Conservation (phyloP, 2,329 filamentous ascomycete genomes). For the Apiospora sp. region DNA sequence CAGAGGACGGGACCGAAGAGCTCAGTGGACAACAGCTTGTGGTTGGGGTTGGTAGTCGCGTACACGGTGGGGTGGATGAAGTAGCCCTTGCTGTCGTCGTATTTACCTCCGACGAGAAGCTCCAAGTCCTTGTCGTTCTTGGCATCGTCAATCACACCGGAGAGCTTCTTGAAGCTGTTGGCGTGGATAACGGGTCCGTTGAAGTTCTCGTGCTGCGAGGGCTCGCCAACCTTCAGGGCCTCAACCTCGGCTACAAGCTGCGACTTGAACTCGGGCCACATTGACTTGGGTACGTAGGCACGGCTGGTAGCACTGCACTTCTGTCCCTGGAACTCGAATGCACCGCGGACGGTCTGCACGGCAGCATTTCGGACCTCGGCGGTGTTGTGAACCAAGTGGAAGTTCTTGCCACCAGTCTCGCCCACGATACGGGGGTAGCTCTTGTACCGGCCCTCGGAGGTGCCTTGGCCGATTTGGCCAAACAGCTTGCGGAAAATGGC, state of each 20-base stretch:
- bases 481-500: constrained; percentile 90
- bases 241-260: constrained; percentile 73
- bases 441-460: constrained; percentile 82
- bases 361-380: constrained; percentile 83
- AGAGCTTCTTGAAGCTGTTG: constrained; percentile 81
- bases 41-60: constrained; percentile 74
- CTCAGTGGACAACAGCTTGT: constrained; percentile 78
- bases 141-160: constrained; percentile 79
- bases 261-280: constrained; percentile 76
- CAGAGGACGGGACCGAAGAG: constrained; percentile 83
- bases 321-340: constrained; percentile 91
- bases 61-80: constrained; percentile 88
- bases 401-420: constrained; percentile 94
- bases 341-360: constrained; percentile 83
- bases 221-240: constrained; percentile 74
- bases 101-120: constrained; percentile 77
- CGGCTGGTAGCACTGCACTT: constrained; percentile 90
- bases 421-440: constrained; percentile 90
- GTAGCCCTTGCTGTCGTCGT: constrained; percentile 81
- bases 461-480: constrained; percentile 82
- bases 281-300: constrained; percentile 77
- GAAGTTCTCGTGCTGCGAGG: constrained; percentile 77
- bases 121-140: constrained; percentile 77
- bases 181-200: constrained; percentile 88
- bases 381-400: constrained; percentile 80